Evolutionary conservation across 2,329 filamentous ascomycete species (phyloP).

Genomic region (Alternaria viburni): DNA sequence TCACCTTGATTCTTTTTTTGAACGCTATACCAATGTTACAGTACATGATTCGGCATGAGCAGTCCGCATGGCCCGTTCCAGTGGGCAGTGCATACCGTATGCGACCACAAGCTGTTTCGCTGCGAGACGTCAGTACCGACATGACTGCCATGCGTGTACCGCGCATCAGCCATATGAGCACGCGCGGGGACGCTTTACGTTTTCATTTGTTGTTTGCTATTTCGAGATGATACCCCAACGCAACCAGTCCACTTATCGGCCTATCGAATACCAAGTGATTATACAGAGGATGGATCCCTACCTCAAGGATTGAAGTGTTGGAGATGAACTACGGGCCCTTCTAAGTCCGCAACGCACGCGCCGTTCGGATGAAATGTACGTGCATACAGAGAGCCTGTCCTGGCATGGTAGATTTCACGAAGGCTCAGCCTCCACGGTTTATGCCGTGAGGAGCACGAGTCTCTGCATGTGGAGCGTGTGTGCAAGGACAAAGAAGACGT

Average conservation of each 20-base stretch:
- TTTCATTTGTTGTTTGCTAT: slow-evolving; percentile 15
- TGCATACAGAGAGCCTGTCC: not conserved
- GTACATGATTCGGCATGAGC: not conserved
- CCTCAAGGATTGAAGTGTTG: not conserved
- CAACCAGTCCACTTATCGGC: slow-evolving; percentile 5
- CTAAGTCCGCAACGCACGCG: not conserved
- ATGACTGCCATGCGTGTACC: not conserved
- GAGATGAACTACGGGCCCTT: slow-evolving; percentile 1
- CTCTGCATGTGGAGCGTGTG: not conserved
- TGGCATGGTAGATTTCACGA: not conserved
- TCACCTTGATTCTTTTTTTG: slow-evolving; percentile 24
- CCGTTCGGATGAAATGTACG: not conserved
- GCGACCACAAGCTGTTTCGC: not conserved
- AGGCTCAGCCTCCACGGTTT: not conserved
- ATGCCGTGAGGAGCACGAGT: not conserved
- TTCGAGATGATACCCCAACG: slow-evolving; percentile 14
- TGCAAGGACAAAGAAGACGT: not conserved
- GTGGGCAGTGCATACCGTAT: not conserved
- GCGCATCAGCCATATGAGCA: not conserved
- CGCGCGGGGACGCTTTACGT: slow-evolving; percentile 10
- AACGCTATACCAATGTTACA: not conserved
- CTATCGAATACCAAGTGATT: slow-evolving; percentile 6
- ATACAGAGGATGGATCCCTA: slow-evolving; percentile 4
- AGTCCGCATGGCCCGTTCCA: not conserved
- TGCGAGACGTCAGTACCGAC: not conserved